These are phyloP conservation scores for Tripterygium wilfordii DNA, from an alignment of 177 flowering plant species.

Conservation along the genomic window DNA sequence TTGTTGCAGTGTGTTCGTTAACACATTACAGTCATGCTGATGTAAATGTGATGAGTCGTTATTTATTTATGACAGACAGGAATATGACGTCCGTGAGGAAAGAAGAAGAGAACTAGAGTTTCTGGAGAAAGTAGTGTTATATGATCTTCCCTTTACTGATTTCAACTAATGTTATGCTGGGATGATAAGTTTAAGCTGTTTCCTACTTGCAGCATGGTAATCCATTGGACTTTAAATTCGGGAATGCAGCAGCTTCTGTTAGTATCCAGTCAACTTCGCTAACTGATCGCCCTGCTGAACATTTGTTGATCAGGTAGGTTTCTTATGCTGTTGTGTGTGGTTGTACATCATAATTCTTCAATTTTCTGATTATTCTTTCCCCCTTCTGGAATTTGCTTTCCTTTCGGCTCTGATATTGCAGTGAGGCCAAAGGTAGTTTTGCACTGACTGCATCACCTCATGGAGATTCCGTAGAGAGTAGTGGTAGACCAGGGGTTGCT, in stretches of 20 bases:
- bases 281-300: conserved; percentile 71
- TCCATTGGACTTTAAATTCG: conserved; percentile 85
- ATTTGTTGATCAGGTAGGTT: conserved; percentile 59
- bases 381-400: background rate
- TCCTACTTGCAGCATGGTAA: conserved; percentile 76
- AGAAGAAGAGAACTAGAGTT: conserved; percentile 79
- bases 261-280: conserved; percentile 94
- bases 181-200: background rate
- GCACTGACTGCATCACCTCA: conserved; percentile 76
- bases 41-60: no score
- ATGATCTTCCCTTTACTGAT: background rate
- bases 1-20: no score
- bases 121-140: conserved; percentile 82
- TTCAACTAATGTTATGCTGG: background rate
- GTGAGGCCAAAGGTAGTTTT: conserved; percentile 95
- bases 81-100: conserved; percentile 76
- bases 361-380: conserved; percentile 1
- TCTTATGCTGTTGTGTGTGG: background rate
- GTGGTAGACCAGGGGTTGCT: conserved; percentile 68
- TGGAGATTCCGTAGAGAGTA: conserved; percentile 93
- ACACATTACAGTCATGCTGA: no score
- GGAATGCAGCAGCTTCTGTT: conserved; percentile 61
- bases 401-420: conserved; percentile 22
- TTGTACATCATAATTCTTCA: background rate
- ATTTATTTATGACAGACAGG: conserved; percentile 65